A percentile compares a stretch with the other conserved stretches of the same genome.
Conservation (phyloP, 1,284 basidiomycete species). For the Trichosporon sp. region DNA sequence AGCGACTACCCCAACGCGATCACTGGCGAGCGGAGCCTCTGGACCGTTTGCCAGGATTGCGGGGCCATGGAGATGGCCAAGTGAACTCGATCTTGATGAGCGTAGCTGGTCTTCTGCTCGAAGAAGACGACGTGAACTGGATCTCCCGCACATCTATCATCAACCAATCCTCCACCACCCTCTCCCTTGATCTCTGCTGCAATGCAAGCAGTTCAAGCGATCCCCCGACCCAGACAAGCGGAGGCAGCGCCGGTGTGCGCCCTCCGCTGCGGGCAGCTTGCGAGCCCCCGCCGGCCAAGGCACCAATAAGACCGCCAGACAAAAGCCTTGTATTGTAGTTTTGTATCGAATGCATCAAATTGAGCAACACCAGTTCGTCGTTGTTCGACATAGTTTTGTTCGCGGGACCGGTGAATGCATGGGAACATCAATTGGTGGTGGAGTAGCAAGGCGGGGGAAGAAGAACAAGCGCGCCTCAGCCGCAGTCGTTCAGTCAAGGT, state of each 20-base stretch:
- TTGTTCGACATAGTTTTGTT: neutral
- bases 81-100: conserved; percentile 4
- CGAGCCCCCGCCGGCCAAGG: conserved; percentile 18
- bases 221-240: neutral
- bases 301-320: neutral
- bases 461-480: neutral
- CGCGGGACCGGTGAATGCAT: conserved; percentile 4
- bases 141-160: neutral
- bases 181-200: neutral
- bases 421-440: neutral
- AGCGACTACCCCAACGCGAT: conserved; percentile 49
- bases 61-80: conserved; percentile 45
- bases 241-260: conserved; percentile 19
- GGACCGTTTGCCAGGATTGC: conserved; percentile 53
- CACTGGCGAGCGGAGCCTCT: conserved; percentile 51
- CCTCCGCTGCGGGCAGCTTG: conserved; percentile 18
- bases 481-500: neutral
- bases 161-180: neutral
- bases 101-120: conserved; percentile 7
- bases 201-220: neutral
- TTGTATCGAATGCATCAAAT: conserved; percentile 20
- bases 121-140: neutral
- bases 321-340: conserved; percentile 13
- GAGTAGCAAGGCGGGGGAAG: neutral
- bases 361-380: neutral